Base-by-base conservation (phyloP, 2,329 filamentous ascomycete genomes). In the Ampelomyces quisqualis region DNA sequence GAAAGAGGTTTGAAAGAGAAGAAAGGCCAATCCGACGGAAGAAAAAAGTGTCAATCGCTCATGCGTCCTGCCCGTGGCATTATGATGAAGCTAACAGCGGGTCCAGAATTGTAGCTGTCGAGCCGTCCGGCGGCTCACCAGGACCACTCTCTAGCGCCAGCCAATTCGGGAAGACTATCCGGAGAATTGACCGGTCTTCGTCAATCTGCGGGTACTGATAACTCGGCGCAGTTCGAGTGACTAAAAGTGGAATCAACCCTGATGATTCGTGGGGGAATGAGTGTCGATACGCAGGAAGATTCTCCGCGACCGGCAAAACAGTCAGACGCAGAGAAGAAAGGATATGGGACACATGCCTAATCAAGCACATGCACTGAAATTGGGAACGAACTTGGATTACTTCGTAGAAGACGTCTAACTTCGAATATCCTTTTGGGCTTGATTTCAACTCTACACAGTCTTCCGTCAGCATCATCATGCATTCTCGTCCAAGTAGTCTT, bases 151-250 rank as follows among this genome's bases (percentile, higher is more conserved):
- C 49, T 51, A 58, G 55, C 45, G 50, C 45, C 43, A 24, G 21
- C 14, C 14, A 17, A 21, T 34, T 19, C 32, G n/a, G 24, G 21
- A 39, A 28, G 45, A 62, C 65, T 60, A 67, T 34, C 62, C 63
- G 62, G 40, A 30, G 30, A 48, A 51, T 67, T 67, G 67, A 53
- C 64, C 65, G 64, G 48, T 48, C 53, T 51, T 14, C 29, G 15
- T 31, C 51, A 53, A 43, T 44, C 46, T 53, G 34, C 47, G 38
- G 40, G 38, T 38, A 31, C 36, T 33, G 26, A n/a, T 45, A 36
- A 43, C 45, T 55, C 45, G 45, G 52, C 43, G 45, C 42, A 43
- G 40, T 49, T 45, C 37, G 29, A 44, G 32, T 55, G 55, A 45
- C 31, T 43, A 47, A 34, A 20, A 34, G 23, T 28, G 34, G 40